Evolutionary conservation across 2,329 filamentous ascomycete genomes (phyloP).

Genomic region (Rachicladosporium sp.): DNA sequence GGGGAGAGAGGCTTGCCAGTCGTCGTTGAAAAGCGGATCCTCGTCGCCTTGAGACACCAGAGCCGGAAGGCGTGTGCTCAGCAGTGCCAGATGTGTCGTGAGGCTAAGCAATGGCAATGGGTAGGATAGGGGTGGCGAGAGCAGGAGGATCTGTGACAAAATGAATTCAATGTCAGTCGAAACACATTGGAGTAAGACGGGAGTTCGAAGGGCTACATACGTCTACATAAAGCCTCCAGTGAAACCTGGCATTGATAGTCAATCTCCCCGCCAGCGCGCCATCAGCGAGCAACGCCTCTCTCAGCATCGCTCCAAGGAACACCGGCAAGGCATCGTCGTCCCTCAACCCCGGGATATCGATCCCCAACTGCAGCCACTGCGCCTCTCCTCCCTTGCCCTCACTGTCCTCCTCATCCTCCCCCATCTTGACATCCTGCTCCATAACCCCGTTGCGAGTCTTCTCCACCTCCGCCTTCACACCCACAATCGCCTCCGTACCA

Average conservation of each 20-base stretch:
- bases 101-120: conserved; percentile 85
- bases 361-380: conserved; percentile 75
- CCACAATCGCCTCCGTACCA: conserved; percentile 89
- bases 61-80: conserved; percentile 71
- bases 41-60: conserved; percentile 85
- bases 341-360: conserved; percentile 81
- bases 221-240: conserved; percentile 94
- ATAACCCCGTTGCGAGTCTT: conserved; percentile 39
- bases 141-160: conserved; percentile 61
- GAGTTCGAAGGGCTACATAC: conserved; percentile 40
- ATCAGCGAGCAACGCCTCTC: conserved; percentile 69
- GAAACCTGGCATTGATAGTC: conserved; percentile 81
- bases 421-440: conserved; percentile 31
- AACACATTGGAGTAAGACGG: no score
- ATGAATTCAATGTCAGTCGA: not conserved
- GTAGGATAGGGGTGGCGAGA: conserved; percentile 86
- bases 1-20: conserved; percentile 78
- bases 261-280: conserved; percentile 55
- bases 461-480: conserved; percentile 90
- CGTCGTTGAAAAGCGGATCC: conserved; percentile 94
- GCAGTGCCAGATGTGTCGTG: conserved; percentile 83
- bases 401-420: conserved; percentile 24
- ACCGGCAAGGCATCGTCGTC: conserved; percentile 86
- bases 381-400: conserved; percentile 38
- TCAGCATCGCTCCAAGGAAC: conserved; percentile 77